phyloP scores from a whole-genome alignment of 78 protist species.

The Isochrysis galbana region DNA sequence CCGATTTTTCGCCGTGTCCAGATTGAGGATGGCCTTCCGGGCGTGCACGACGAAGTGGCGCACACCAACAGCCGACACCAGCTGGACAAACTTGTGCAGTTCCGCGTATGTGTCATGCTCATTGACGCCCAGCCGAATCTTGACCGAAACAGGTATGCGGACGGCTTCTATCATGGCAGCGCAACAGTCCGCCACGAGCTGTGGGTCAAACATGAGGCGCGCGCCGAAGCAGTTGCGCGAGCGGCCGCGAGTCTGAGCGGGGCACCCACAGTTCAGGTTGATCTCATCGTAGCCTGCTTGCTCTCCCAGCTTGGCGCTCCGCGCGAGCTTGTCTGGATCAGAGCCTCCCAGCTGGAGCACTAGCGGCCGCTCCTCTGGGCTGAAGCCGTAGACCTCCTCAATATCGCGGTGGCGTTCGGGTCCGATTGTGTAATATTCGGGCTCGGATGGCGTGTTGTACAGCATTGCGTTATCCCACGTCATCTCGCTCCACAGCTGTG shows the following conservation, averaged over 20 bases:
- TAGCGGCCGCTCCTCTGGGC: neutral
- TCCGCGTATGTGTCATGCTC: neutral
- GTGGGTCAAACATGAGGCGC: neutral
- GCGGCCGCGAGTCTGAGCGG: neutral
- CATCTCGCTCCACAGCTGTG: neutral
- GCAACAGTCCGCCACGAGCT: neutral
- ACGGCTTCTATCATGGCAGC: neutral
- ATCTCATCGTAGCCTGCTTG: neutral
- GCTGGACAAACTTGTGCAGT: neutral
- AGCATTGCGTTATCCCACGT: constrained; percentile 7
- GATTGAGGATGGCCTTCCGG: neutral
- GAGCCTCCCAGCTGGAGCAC: constrained; percentile 25
- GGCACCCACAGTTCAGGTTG: constrained; percentile 34
- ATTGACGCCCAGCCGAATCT: constrained; percentile 10
- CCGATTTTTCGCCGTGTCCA: constrained; percentile 8
- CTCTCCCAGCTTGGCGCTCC: neutral
- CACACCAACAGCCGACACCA: neutral
- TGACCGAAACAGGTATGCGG: neutral
- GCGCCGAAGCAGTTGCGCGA: neutral
- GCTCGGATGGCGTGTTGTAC: neutral
- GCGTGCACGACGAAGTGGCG: constrained; percentile 11
- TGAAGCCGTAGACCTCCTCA: neutral
- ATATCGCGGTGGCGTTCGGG: neutral
- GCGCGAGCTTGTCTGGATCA: neutral
- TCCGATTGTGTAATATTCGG: neutral